Percentiles rank a stretch among this genome's conserved stretches.
phyloP scores from a whole-genome alignment of 176 grass and related monocot genomes.

The Oryza australiensis region DNA sequence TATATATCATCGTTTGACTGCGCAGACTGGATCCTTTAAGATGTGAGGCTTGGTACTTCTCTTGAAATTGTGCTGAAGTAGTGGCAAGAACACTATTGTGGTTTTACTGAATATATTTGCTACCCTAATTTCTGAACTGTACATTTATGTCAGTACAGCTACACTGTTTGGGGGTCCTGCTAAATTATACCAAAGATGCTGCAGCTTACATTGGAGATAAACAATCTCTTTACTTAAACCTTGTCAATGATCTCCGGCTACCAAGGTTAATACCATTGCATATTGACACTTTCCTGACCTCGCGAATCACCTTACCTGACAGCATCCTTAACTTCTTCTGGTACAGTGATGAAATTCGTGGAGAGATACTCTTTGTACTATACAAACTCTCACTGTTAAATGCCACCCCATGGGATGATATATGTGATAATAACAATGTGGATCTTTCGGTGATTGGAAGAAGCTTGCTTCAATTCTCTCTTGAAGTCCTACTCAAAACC shows the following conservation, averaged over 20 bases:
- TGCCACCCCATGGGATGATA: slow-evolving; percentile 70
- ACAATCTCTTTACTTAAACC: slow-evolving; percentile 69
- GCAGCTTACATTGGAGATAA: slow-evolving; percentile 65
- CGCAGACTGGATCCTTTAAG: slow-evolving; percentile 10
- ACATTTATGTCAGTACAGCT: slow-evolving; percentile 54
- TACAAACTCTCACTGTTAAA: slow-evolving; percentile 77
- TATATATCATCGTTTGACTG: slow-evolving; percentile 26
- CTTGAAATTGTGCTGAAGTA: slow-evolving; percentile 18
- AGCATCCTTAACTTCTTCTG: slow-evolving; percentile 42
- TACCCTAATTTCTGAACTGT: slow-evolving; percentile 27
- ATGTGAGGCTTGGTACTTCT: slow-evolving; percentile 29
- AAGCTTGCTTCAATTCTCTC: slow-evolving; percentile 57
- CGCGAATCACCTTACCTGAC: not conserved
- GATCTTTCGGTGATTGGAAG: slow-evolving; percentile 45
- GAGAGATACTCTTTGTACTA: slow-evolving; percentile 85
- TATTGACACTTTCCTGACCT: slow-evolving; percentile 15
- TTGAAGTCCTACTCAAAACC: slow-evolving; percentile 87
- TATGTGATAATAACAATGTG: slow-evolving; percentile 36
- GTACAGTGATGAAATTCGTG: slow-evolving; percentile 81
- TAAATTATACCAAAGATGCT: slow-evolving; percentile 61
- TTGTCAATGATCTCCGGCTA: slow-evolving; percentile 66
- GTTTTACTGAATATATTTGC: slow-evolving; percentile 33
- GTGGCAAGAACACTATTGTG: not conserved
- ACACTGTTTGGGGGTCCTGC: slow-evolving; percentile 76
- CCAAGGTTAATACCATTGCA: slow-evolving; percentile 66